Evolutionary conservation across 139 green algal species (phyloP).

Genomic region (Klebsormidium nitens): DNA sequence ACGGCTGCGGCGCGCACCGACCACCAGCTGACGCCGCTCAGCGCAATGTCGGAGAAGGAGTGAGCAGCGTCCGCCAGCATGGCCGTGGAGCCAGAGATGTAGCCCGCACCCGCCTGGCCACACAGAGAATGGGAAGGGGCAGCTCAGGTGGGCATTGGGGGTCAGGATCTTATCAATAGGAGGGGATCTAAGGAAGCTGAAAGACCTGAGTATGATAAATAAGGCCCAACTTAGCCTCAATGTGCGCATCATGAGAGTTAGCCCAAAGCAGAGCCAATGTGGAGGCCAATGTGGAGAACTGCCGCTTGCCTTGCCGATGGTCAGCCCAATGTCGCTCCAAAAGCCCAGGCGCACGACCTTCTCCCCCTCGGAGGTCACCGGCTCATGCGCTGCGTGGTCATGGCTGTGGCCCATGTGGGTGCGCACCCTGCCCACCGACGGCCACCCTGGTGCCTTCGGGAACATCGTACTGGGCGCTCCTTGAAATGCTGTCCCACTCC

Average conservation of each 20-base stretch:
- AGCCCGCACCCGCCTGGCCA: background rate
- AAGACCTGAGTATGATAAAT: background rate
- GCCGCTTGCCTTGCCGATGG: slow-evolving; percentile 19
- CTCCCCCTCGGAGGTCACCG: slow-evolving; percentile 1
- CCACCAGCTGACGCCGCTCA: slow-evolving; percentile 33
- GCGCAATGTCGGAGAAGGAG: slow-evolving; percentile 39
- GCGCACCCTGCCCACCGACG: too few species aligned
- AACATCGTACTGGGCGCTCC: too few species aligned
- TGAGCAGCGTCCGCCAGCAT: slow-evolving; percentile 40
- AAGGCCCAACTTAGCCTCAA: background rate
- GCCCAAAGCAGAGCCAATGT: background rate
- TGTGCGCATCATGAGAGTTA: background rate
- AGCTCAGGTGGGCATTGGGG: too few species aligned
- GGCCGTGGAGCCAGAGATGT: slow-evolving; percentile 32
- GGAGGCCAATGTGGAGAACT: background rate
- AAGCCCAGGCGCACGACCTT: slow-evolving; percentile 23
- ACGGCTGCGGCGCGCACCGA: slow-evolving; percentile 18
- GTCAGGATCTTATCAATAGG: too few species aligned
- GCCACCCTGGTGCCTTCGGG: too few species aligned
- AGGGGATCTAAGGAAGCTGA: too few species aligned
- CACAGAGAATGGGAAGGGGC: too few species aligned
- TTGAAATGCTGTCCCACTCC: too few species aligned
- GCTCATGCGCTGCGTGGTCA: background rate
- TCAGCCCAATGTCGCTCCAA: slow-evolving; percentile 24
- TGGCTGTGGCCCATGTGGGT: slow-evolving; percentile 7